These are phyloP conservation scores for Lactarius hengduanensis DNA, from an alignment of 768 basidiomycete species.

Conservation along the genomic window DNA sequence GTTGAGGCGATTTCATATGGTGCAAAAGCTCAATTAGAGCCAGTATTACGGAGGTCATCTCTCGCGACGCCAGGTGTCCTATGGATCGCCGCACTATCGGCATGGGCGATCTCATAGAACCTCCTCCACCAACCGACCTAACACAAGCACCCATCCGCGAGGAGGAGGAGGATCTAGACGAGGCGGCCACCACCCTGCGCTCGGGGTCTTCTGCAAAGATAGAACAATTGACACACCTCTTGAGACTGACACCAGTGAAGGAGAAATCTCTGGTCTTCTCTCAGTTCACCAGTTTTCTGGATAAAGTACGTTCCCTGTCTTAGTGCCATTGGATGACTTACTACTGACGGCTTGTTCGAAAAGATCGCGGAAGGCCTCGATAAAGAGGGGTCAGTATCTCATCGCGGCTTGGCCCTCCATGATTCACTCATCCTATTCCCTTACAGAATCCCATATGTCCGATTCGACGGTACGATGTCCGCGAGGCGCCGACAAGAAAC, in stretches of 20 bases:
- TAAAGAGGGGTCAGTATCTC: constrained; percentile 52
- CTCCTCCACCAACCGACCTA: constrained; percentile 62
- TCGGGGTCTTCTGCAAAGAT: constrained; percentile 79
- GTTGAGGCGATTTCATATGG: constrained; percentile 21
- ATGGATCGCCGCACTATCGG: constrained; percentile 74
- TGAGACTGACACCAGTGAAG: constrained; percentile 60
- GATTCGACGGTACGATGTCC: constrained; percentile 88
- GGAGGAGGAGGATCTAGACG: constrained; percentile 41
- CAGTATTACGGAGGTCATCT: constrained; percentile 69
- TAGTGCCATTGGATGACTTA: not conserved
- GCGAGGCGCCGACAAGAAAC: constrained; percentile 75
- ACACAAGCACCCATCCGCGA: constrained; percentile 54
- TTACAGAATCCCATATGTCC: constrained; percentile 66
- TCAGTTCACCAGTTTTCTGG: constrained; percentile 83
- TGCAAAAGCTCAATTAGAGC: constrained; percentile 14
- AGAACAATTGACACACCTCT: constrained; percentile 71
- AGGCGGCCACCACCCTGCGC: constrained; percentile 38
- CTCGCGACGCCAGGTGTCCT: constrained; percentile 74
- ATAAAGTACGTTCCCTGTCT: constrained; percentile 51
- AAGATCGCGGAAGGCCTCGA: constrained; percentile 72
- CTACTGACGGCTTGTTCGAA: not conserved
- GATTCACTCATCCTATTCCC: constrained; percentile 4
- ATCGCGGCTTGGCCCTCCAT: not conserved
- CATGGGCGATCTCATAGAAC: constrained; percentile 57
- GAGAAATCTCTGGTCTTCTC: constrained; percentile 89